phyloP scores from a whole-genome alignment of 129 eudicot genomes.

The Kitagawia praeruptora region DNA sequence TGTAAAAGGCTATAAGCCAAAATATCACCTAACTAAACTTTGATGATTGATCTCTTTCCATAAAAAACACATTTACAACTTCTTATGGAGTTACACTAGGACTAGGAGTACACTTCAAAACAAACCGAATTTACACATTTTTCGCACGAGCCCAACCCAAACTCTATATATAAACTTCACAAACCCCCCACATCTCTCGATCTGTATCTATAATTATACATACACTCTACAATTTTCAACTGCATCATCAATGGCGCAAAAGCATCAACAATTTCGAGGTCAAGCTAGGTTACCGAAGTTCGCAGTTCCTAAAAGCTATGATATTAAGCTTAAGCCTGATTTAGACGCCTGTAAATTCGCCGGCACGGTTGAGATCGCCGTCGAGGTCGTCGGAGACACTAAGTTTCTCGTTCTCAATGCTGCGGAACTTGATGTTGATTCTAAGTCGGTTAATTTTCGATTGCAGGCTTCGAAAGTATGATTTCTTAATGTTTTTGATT shows the following conservation, averaged over 20 bases:
- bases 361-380: conserved; percentile 65
- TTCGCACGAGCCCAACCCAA: background rate
- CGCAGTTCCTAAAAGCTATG: conserved; percentile 69
- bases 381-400: conserved; percentile 67
- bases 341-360: conserved; percentile 60
- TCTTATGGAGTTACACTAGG: no score
- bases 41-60: no score
- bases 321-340: conserved; percentile 67
- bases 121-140: background rate
- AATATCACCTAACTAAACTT: no score
- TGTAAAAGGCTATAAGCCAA: no score
- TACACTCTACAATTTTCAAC: background rate
- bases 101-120: no score
- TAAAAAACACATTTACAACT: no score
- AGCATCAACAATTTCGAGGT: conserved; percentile 57
- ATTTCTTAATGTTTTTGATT: background rate
- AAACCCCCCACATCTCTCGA: background rate
- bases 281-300: conserved; percentile 76
- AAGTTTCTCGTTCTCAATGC: conserved; percentile 85
- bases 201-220: background rate
- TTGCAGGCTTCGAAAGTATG: conserved; percentile 40
- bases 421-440: conserved; percentile 61
- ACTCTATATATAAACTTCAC: background rate
- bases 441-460: conserved; percentile 45
- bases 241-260: conserved; percentile 16